Conservation (phyloP, 2,329 filamentous ascomycete species). For the Colletotrichum liaoningense region DNA sequence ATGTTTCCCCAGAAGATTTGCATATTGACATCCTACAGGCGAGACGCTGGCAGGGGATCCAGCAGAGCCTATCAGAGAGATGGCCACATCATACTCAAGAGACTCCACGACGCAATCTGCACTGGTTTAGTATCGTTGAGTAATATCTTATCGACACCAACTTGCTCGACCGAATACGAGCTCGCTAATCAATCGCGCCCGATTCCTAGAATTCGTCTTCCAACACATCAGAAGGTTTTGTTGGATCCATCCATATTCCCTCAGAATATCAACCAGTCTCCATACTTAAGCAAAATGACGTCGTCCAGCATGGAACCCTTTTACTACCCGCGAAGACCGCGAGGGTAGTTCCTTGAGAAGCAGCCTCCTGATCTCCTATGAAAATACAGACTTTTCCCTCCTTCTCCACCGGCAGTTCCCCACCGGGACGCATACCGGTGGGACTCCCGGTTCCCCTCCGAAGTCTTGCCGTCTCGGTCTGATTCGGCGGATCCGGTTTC, state of each 20-base stretch:
- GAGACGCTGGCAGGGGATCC: too few relatives aligned
- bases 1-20: too few relatives aligned
- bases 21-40: too few relatives aligned
- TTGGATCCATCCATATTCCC: background rate
- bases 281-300: slow-evolving; percentile 6
- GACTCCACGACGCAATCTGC: too few relatives aligned
- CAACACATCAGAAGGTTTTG: background rate
- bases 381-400: background rate
- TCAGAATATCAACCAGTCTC: background rate
- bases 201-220: background rate
- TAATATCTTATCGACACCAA: too few relatives aligned
- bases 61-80: too few relatives aligned
- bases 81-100: too few relatives aligned
- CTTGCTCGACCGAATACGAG: background rate
- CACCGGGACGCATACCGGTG: slow-evolving; percentile 4
- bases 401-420: slow-evolving; percentile 18
- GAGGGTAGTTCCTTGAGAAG: slow-evolving; percentile 14
- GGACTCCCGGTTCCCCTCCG: background rate
- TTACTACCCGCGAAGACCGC: slow-evolving; percentile 18
- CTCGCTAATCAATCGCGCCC: background rate
- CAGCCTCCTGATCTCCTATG: background rate
- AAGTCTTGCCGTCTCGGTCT: slow-evolving; percentile 4
- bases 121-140: too few relatives aligned
- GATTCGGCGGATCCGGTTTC: slow-evolving; percentile 20
- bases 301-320: background rate